These are phyloP conservation scores for Phoenix dactylifera DNA, from an alignment of 176 grass and related monocot species.

Conservation along the genomic window DNA sequence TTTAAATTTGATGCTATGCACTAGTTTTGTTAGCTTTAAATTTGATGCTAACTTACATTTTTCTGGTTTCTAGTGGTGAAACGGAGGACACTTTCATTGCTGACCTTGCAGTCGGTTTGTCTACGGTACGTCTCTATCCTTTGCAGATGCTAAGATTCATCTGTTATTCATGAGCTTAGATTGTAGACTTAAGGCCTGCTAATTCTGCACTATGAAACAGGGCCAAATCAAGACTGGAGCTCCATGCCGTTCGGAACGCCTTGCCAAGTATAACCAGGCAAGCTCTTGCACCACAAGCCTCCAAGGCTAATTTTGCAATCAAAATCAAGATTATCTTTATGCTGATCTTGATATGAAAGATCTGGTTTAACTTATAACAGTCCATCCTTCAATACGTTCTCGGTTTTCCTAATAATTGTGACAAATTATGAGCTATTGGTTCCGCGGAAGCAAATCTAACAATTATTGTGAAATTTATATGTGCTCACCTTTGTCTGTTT, in stretches of 20 bases:
- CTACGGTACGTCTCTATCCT: slow-evolving; percentile 41
- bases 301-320: neutral
- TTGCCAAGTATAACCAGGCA: slow-evolving; percentile 97
- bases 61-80: slow-evolving; percentile 50
- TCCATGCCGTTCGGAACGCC: slow-evolving; percentile 83
- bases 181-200: too few relatives aligned
- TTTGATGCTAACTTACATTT: slow-evolving; percentile 10
- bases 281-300: neutral
- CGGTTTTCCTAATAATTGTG: too few relatives aligned
- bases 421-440: too few relatives aligned
- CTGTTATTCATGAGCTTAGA: too few relatives aligned
- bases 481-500: neutral
- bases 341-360: too few relatives aligned
- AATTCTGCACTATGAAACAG: slow-evolving; percentile 28
- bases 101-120: slow-evolving; percentile 73
- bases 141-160: too few relatives aligned
- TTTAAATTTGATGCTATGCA: neutral
- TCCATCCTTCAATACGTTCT: too few relatives aligned
- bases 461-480: too few relatives aligned
- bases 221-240: slow-evolving; percentile 95
- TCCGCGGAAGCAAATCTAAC: too few relatives aligned
- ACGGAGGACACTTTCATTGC: slow-evolving; percentile 96
- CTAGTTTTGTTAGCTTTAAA: neutral
- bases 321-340: too few relatives aligned
- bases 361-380: too few relatives aligned